phyloP scores from a whole-genome alignment of 2,329 filamentous ascomycete species.

The Cladosporium sp. region DNA sequence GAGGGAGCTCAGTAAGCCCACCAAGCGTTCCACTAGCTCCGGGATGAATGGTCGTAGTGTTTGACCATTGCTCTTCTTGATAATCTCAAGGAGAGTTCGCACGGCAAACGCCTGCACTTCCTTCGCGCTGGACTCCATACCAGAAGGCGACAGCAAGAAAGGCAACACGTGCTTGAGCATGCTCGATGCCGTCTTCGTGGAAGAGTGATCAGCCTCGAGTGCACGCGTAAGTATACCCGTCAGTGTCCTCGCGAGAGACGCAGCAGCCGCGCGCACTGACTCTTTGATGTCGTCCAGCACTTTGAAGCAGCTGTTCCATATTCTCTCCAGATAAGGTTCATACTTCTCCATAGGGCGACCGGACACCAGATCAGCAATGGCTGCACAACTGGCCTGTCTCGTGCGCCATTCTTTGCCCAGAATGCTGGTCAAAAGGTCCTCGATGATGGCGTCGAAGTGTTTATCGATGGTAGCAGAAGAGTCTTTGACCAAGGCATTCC shows the following conservation, averaged over 20 bases:
- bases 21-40: slow-evolving; percentile 75
- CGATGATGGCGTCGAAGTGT: slow-evolving; percentile 86
- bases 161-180: slow-evolving; percentile 88
- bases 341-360: slow-evolving; percentile 70
- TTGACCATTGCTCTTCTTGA: slow-evolving; percentile 80
- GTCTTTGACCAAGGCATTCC: slow-evolving; percentile 94
- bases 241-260: slow-evolving; percentile 78
- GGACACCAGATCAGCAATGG: slow-evolving; percentile 83
- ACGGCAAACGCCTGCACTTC: slow-evolving; percentile 82
- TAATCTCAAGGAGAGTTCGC: slow-evolving; percentile 81
- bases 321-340: slow-evolving; percentile 78
- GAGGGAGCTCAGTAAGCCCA: slow-evolving; percentile 80
- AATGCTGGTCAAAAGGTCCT: slow-evolving; percentile 82
- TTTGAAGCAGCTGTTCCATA: slow-evolving; percentile 84
- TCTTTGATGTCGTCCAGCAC: slow-evolving; percentile 96
- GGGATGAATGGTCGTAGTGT: slow-evolving; percentile 79
- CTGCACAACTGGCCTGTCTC: slow-evolving; percentile 87
- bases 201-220: slow-evolving; percentile 74
- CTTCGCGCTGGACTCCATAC: slow-evolving; percentile 82
- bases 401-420: slow-evolving; percentile 91
- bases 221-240: slow-evolving; percentile 84
- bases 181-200: slow-evolving; percentile 66
- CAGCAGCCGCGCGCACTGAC: slow-evolving; percentile 78
- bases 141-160: slow-evolving; percentile 85
- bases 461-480: slow-evolving; percentile 72